Base-by-base conservation (phyloP, 2,329 filamentous ascomycete species). In the Pestalotiopsis fici region DNA sequence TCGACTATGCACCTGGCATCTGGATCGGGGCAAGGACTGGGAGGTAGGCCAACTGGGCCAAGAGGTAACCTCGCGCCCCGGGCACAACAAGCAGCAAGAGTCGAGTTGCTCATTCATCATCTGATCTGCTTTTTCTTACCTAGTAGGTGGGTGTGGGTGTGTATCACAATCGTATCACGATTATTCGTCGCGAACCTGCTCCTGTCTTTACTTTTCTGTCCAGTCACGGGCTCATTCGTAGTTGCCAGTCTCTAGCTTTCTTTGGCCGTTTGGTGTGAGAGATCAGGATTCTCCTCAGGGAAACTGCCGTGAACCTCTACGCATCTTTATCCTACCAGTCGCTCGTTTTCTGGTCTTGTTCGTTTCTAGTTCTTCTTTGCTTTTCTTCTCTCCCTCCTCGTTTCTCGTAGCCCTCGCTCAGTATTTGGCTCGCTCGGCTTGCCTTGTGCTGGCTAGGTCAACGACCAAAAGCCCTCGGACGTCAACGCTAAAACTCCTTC, bases 1-100 rank as follows among this genome's bases (percentile, higher is more conserved):
- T 43, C 63, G 63, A 65, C 50, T 59, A 57, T 59, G 63, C 54
- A 65, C 15, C 43, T 55, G 21, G 15, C 11, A 63, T 23, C 23
- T 23, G 43, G 37, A 31, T 39, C 9, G 23, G 60, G 43, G 21
- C 43, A 50, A 21, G 43, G 43, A 35, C 31, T 35, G 31, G 31
- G n/a, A 18, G 43, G 15, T 9, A 50, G 18, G 18, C 43, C 6
- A n/a, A 50, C 31, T 35, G n/a, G 43, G 43, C 43, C n/a, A 18
- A 50, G 43, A 9, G 1, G 18, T 50, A 11, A 23, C 43, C 43
- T 50, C 43, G 43, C n/a, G n/a, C n/a, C 43, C 43, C 43, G 5
- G 43, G 47, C 47, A 54, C 47, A 54, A 18, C 47, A n/a, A 23
- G 21, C 18, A 11, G 11, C 39, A 18, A 18, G 47, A 23, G 18